phyloP scores from a whole-genome alignment of 768 basidiomycete genomes.

The Rhodotorula kratochvilovae region DNA sequence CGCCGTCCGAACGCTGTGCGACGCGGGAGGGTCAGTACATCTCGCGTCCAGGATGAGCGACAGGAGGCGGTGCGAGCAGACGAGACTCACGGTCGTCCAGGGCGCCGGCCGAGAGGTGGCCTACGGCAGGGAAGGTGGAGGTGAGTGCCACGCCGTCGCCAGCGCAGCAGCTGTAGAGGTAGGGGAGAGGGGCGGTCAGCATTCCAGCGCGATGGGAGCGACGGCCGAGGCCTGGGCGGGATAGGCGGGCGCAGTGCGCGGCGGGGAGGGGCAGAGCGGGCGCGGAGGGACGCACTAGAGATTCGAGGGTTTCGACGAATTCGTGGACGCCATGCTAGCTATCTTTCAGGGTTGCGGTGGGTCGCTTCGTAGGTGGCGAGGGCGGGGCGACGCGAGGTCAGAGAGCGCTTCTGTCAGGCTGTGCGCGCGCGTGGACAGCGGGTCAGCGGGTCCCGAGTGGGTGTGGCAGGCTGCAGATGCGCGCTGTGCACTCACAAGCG shows the following conservation, averaged over 20 bases:
- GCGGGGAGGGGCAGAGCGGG: background rate
- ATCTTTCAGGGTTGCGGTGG: constrained; percentile 12
- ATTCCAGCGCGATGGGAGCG: no score
- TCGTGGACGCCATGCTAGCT: constrained; percentile 1
- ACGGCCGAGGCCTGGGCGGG: no score
- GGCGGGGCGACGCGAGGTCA: background rate
- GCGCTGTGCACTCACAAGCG: constrained; percentile 10
- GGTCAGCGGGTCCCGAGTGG: background rate
- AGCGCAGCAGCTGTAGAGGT: constrained; percentile 1
- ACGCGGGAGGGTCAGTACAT: background rate
- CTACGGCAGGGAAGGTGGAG: background rate
- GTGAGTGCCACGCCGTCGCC: constrained; percentile 7
- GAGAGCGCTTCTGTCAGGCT: constrained; percentile 17
- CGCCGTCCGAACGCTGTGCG: constrained; percentile 18
- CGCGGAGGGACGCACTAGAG: background rate
- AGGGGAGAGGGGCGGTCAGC: background rate
- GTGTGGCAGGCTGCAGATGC: no score
- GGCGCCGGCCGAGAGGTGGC: constrained; percentile 3
- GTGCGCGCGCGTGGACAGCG: background rate
- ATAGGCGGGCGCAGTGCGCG: background rate
- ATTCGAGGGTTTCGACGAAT: background rate
- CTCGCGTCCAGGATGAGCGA: background rate
- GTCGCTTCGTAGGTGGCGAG: constrained; percentile 2
- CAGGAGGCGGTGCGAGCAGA: background rate
- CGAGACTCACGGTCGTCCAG: constrained; percentile 20